Evolutionary conservation across 176 grass and related monocot genomes (phyloP), one percentile per base, ranked within the genome.

Genomic region (Pontederia crassipes): DNA sequence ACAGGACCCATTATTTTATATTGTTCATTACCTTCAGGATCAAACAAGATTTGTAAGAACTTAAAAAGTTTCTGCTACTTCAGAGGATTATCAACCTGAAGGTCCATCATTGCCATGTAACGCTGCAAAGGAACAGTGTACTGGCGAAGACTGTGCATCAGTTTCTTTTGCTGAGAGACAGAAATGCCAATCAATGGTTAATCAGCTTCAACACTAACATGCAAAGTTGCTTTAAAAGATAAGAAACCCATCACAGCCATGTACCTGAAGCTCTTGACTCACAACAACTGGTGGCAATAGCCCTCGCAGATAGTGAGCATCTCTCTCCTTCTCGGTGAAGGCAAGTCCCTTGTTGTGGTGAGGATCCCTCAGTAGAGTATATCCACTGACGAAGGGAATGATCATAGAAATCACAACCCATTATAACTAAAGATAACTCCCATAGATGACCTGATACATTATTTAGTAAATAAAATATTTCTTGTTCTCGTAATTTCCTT

Each of bases 61-160:
- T 40, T 40, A 40, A 40, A 40, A 40, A 40, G 6, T 7, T 4
- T 40, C 32, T 40, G 32, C 4, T 40, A 40, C 6, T 4, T 40
- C 32, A 40, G 6, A 28, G 12, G 16, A 52, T 15, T 13, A 17
- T 52, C 49, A 79, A 92, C 94, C 85, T 99, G 94, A 74, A 99
- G 94, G 61, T 99, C 85, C 94, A 99, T 99, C 94, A 99, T 99
- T 29, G 94, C 84, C 66, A 89, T 83, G 64, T 93, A 99, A 27
- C 85, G 79, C 72, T 99, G 94, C 58, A 99, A 56, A 4, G 94
- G 88, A 58, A 99, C 64, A 20, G 72, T 83, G 63, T 99, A 99
- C 47, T 81, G 84, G 4, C 88, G 87, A 73, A 99, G 74, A 69
- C 78, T 92, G 32, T 89, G 79, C 88, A 99, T 86, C 18, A 86